These are phyloP conservation scores for Phytophthora pseudosyringae DNA, from an alignment of 352 stramenopile genomes.

Conservation along the genomic window DNA sequence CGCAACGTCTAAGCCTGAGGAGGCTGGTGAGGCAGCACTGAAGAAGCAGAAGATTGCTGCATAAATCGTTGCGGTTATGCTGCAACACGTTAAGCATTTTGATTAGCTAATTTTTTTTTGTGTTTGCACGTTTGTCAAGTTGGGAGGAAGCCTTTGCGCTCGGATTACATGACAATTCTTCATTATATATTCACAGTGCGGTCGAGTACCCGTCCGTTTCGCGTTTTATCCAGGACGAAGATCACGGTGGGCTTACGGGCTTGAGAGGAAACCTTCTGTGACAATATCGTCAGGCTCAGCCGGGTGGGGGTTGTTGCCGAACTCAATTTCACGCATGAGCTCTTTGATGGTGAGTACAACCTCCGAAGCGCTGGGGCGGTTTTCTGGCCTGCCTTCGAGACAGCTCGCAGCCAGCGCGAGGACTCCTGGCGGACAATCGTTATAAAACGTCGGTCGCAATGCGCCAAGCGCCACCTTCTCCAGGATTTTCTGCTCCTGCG, in stretches of 20 bases:
- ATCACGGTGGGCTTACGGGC: slow-evolving; percentile 3
- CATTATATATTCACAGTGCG: slow-evolving; percentile 27
- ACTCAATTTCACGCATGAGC: slow-evolving; percentile 36
- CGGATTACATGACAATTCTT: slow-evolving; percentile 1
- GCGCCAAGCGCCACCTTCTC: slow-evolving; percentile 44
- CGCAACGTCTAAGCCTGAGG: slow-evolving; percentile 21
- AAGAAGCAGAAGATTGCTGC: slow-evolving; percentile 52
- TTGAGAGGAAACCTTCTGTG: slow-evolving; percentile 39
- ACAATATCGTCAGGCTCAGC: slow-evolving; percentile 35
- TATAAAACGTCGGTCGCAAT: slow-evolving; percentile 58
- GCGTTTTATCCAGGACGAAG: slow-evolving; percentile 7
- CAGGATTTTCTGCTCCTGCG: slow-evolving; percentile 51
- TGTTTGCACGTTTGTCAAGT: background rate
- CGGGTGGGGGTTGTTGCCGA: slow-evolving; percentile 14
- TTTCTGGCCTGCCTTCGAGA: slow-evolving; percentile 50
- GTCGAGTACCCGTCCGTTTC: slow-evolving; percentile 13
- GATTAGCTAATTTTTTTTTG: background rate
- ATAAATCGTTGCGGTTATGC: slow-evolving; percentile 13
- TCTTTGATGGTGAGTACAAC: slow-evolving; percentile 49
- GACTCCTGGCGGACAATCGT: slow-evolving; percentile 51
- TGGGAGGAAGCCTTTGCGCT: background rate
- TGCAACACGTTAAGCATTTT: slow-evolving; percentile 8
- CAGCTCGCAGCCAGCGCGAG: slow-evolving; percentile 49
- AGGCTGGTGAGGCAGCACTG: slow-evolving; percentile 25
- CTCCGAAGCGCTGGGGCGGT: slow-evolving; percentile 47